A percentile compares a stretch with the other conserved stretches of the same genome.
These are phyloP conservation scores for Clonostachys byssicola DNA, from an alignment of 2,329 filamentous ascomycete genomes.

Conservation along the genomic window DNA sequence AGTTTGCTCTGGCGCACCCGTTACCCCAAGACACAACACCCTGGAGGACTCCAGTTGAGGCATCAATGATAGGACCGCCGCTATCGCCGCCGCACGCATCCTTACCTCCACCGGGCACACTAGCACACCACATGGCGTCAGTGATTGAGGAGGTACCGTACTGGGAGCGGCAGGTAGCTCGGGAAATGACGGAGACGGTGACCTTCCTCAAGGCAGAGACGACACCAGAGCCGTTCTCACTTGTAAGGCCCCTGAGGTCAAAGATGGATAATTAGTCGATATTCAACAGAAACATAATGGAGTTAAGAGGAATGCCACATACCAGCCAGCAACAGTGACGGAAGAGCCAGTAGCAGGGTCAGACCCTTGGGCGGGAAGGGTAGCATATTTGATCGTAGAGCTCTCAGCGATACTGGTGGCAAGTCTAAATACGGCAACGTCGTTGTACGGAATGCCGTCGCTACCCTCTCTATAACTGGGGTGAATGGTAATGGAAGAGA, in stretches of 20 bases:
- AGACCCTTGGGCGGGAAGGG: constrained; percentile 12
- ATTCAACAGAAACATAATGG: too few species aligned
- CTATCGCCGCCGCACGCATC: constrained; percentile 24
- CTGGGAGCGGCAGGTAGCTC: constrained; percentile 12
- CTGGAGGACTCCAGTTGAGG: constrained; percentile 9
- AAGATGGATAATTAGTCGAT: too few species aligned
- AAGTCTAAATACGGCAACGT: constrained; percentile 19
- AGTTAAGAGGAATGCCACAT: constrained; percentile 1
- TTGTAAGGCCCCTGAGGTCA: background rate
- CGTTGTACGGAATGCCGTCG: constrained; percentile 10
- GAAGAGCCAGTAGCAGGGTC: constrained; percentile 14
- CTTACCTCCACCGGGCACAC: constrained; percentile 13
- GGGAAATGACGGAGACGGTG: constrained; percentile 17
- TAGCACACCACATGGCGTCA: constrained; percentile 23
- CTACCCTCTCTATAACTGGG: constrained; percentile 11
- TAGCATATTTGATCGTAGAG: constrained; percentile 15
- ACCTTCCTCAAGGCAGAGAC: constrained; percentile 18
- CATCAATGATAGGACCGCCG: constrained; percentile 20
- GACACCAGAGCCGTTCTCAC: constrained; percentile 4
- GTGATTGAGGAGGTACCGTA: constrained; percentile 14
- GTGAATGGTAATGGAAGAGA: constrained; percentile 15
- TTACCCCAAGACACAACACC: constrained; percentile 22
- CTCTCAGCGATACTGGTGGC: constrained; percentile 11
- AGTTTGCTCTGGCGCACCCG: constrained; percentile 15
- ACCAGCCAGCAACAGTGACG: constrained; percentile 19